Base-by-base conservation (phyloP, 176 grass and related monocot species). In the Metroxylon sagu region DNA sequence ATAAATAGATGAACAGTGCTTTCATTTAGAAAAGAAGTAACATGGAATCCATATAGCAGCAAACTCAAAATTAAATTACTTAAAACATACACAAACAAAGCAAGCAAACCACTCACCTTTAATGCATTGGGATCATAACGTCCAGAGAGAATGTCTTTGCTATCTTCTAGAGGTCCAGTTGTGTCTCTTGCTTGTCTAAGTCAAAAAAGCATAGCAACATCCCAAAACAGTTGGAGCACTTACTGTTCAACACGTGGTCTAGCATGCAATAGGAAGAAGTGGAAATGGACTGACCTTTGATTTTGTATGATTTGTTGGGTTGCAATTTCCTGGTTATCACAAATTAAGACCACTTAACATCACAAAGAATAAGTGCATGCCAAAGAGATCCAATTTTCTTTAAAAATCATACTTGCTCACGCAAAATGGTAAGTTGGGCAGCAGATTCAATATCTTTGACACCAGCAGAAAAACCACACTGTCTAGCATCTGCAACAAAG, bases 221-320 rank as follows among this genome's bases (percentile, higher is more conserved):
- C 16, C 63, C 14, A 25, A 39, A 18, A 49, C 17, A 21, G 3
- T 48, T 48, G 8, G 15, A 26, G 30, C 6, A 55, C 21, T 51
- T 59, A 16, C 17, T 19, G 6, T 6, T 39, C 60, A 54, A 61
- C 19, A 63, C n/a, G 5, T n/a, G 10, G 7, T 10, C 52, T 14
- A 58, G 65, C 18, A 62, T 70, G 27, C 6, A 29, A 51, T 63
- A 67, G 64, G 15, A 72, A 25, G 15, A 29, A 61, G 69, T 50
- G 14, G 30, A 55, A 62, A 66, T 19, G 25, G 66, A 70, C 76
- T 50, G 68, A 96, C 87, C 93, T 92, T 83, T 83, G 87, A 53
- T 76, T 88, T 43, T 98, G 84, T 67, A 98, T 92, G 25, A 92
- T 67, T 85, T 88, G 81, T 56, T 89, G 87, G 4, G 82, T 88